phyloP scores from a whole-genome alignment of 164 flowering plant genomes.

The Piper betle region DNA sequence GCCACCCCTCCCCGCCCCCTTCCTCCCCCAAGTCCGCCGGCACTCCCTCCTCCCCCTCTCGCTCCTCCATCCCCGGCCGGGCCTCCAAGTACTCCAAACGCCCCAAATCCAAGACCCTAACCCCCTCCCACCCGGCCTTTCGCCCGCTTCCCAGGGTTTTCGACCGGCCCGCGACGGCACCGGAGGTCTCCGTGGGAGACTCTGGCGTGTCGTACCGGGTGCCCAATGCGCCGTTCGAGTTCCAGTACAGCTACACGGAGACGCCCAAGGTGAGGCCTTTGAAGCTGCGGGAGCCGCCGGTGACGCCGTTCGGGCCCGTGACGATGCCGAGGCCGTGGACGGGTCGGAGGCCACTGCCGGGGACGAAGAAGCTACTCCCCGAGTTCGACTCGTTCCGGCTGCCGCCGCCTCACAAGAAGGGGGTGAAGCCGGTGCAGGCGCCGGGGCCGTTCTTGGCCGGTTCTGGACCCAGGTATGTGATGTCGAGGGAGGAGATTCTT shows the following conservation, averaged over 20 bases:
- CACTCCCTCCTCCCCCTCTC: conserved; percentile 9
- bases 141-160: conserved; percentile 3
- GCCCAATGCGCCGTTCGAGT: conserved; percentile 11
- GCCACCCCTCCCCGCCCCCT: neutral
- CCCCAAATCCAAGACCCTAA: conserved; percentile 1
- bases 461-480: conserved; percentile 34
- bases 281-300: conserved; percentile 8
- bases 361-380: conserved; percentile 9
- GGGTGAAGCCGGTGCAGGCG: conserved; percentile 79
- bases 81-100: conserved; percentile 59
- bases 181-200: conserved; percentile 1
- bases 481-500: conserved; percentile 23
- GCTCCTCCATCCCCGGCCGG: too few relatives aligned
- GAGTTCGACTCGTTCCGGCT: conserved; percentile 10
- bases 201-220: conserved; percentile 4
- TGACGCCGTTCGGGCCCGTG: conserved; percentile 10
- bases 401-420: conserved; percentile 43
- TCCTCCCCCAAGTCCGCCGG: conserved; percentile 5
- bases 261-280: conserved; percentile 13
- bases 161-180: neutral
- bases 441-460: conserved; percentile 84
- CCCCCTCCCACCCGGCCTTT: conserved; percentile 15
- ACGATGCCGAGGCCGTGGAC: conserved; percentile 16
- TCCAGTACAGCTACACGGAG: conserved; percentile 15
- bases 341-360: conserved; percentile 9